Base-by-base conservation (phyloP, 2,329 filamentous ascomycete species). In the Daldinia eschscholtzii region DNA sequence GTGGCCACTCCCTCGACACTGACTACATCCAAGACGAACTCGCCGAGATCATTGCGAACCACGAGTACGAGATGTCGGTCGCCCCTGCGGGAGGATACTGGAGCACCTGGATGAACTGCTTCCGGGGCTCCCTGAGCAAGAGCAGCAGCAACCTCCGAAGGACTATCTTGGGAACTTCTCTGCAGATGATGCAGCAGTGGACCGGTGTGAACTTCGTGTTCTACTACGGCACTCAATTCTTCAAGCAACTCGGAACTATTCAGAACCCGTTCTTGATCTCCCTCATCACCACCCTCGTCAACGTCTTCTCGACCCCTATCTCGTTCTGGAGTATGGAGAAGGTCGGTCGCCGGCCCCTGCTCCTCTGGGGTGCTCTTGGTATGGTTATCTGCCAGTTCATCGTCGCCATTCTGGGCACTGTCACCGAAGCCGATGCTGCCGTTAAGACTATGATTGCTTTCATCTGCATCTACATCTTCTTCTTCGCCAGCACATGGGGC, bases 381-480 rank as follows among this genome's bases (percentile, higher is more conserved):
- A 97, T 97, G 94, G 84, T 95, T 35, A 79, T 94, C 76, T 94
- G 92, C 84, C 91, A 97, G 82, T 96, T 96, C 86, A 84, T 97
- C 78, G 92, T 96, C 64, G 94, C 89, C 76, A 93, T 96, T 75
- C 80, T 92, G 44, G 91, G 91, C 76, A 72, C 78, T 1, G 81
- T 88, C 59, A 86, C 84, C 67, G 78, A 75, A 23, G 77, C 85
- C 55, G 76, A 82, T 0, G 72, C 83, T 2, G 90, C 89, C 37
- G 86, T 87, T 75, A 85, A 87, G 74, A 88, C 91, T 57, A 90
- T 94, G 86, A 93, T 97, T 72, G 89, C 92, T 68, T 96, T 97
- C 84, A 96, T 96, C 78, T 92, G 90, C 83, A 90, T 97, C 84
- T 96, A 94, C 87, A 94, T 97, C 85, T 94, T 93, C 87, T 95